Evolutionary conservation across 164 flowering plant genomes (phyloP), one percentile per base, ranked within the genome.

Genomic region (Piper longum): DNA sequence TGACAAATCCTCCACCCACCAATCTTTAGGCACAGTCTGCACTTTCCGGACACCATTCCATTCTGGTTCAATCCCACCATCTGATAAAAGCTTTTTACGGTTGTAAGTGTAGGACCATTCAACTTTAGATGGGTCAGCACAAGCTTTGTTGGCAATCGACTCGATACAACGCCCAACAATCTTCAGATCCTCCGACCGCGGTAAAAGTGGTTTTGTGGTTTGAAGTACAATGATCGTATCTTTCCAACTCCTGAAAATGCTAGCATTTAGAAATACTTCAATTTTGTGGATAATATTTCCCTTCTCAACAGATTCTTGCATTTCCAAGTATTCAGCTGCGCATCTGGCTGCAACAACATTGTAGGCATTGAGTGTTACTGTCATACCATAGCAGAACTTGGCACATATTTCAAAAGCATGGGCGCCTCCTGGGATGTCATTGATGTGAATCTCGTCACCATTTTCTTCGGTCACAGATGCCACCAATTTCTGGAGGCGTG

Each of bases 1-100:
- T 67, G 88, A 80, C 44, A 95, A 63, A 69, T 91, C 97, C 75
- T 91, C 96, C 17, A 85, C 89, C 99, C 99, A 95, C 99, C 99
- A 95, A 66, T 95, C 99, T 59, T 76, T 76, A 1, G 97, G 96
- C 57, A 91, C 91, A 12, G 54, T 36, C 18, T 64, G 63, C 41
- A 83, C 81, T 56, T 65, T 85, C 52, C 78, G 72, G 16, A 79
- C 74, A 58, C 84, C 89, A 64, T 83, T 81, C 75, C 73, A 77
- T 61, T 67, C 52, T 5, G 52, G 75, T 41, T 89, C 89, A 68
- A 65, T 76, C 56, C 78, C 85, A 71, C 83, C 82, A 68, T 92
- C 95, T 62, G 83, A 87, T 3, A 82, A 73, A 16, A 83, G 77
- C 73, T 83, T 90, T 68, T 79, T 90, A 3, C 93, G 77, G 71